These are phyloP conservation scores for Podochytrium sp. DNA, from an alignment of 192 early-diverging fungal species.

Conservation along the genomic window DNA sequence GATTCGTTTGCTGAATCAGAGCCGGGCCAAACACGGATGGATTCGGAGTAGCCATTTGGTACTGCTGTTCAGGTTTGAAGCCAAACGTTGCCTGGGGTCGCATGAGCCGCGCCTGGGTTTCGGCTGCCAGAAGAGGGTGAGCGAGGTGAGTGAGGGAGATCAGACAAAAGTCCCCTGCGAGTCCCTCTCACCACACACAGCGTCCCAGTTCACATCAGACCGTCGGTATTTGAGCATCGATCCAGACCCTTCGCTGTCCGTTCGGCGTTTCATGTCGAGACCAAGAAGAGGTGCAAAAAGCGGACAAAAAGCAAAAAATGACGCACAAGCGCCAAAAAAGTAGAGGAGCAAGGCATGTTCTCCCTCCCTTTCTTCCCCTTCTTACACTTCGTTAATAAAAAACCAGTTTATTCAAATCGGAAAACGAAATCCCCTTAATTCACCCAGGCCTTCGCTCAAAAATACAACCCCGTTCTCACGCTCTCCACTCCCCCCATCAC, in stretches of 20 bases:
- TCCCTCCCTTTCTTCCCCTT: not conserved
- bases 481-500: no score
- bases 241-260: not conserved
- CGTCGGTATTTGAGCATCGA: conserved; percentile 24
- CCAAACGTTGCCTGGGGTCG: not conserved
- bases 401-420: no score
- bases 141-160: not conserved
- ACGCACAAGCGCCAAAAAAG: no score
- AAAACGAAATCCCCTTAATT: not conserved
- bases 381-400: not conserved
- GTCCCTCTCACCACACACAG: conserved; percentile 1
- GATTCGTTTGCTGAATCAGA: not conserved
- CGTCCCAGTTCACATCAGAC: conserved; percentile 20
- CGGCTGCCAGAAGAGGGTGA: no score
- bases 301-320: no score
- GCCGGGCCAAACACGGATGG: not conserved
- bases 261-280: no score
- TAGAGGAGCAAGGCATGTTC: no score
- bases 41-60: not conserved
- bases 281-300: no score
- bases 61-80: conserved; percentile 1
- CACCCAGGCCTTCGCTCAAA: not conserved
- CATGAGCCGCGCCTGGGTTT: conserved; percentile 20
- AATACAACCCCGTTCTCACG: not conserved
- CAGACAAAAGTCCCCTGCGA: not conserved